Percentiles rank a stretch among this genome's conserved stretches.
Evolutionary conservation across 192 early-diverging fungal genomes (phyloP).

Genomic region (Coemansia sp.): DNA sequence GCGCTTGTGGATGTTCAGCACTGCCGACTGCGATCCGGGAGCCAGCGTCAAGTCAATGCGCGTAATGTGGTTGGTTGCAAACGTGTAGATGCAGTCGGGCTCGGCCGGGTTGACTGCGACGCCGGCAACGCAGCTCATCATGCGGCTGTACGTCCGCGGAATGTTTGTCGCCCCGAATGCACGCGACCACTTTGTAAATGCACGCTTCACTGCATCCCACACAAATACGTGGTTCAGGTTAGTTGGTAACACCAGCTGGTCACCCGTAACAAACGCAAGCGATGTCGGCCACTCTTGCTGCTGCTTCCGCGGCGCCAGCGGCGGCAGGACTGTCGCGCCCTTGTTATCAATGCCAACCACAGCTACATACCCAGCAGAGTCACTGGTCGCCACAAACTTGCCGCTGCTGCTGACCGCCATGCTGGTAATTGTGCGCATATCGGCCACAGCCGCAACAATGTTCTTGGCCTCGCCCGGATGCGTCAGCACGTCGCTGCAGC

Average conservation of each 20-base stretch:
- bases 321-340: constrained; percentile 37
- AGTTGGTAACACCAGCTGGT: constrained; percentile 45
- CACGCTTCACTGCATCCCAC: constrained; percentile 65
- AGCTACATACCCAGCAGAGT: constrained; percentile 69
- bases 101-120: constrained; percentile 67
- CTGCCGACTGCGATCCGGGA: constrained; percentile 56
- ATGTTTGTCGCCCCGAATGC: constrained; percentile 62
- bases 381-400: constrained; percentile 79
- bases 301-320: constrained; percentile 14
- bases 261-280: constrained; percentile 23
- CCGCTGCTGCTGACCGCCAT: constrained; percentile 79
- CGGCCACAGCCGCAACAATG: constrained; percentile 19
- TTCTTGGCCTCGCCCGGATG: constrained; percentile 38
- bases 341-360: constrained; percentile 73
- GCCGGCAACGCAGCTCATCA: constrained; percentile 73
- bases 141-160: constrained; percentile 62
- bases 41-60: constrained; percentile 69
- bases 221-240: constrained; percentile 78
- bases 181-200: constrained; percentile 81
- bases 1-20: constrained; percentile 61
- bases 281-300: constrained; percentile 29
- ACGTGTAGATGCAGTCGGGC: constrained; percentile 66
- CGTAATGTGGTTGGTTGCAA: constrained; percentile 69
- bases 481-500: constrained; percentile 51
- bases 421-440: constrained; percentile 61